Evolutionary conservation across 2,329 filamentous ascomycete species (phyloP).

Genomic region (Cladorrhinum sp.): DNA sequence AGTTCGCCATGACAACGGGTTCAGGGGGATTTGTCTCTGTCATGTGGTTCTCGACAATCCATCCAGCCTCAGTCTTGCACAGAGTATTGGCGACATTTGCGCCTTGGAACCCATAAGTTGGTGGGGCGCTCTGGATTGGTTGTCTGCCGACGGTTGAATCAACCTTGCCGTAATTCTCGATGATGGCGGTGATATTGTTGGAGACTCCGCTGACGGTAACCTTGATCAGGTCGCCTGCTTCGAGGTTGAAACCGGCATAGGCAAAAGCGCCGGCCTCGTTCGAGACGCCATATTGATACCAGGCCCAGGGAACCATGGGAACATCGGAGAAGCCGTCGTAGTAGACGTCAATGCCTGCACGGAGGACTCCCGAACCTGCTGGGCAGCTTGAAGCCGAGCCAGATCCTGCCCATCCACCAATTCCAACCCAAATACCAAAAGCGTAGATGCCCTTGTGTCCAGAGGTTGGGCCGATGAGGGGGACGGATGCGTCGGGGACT

Average conservation of each 20-base stretch:
- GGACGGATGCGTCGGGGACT: slow-evolving; percentile 8
- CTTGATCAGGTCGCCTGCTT: slow-evolving; percentile 5
- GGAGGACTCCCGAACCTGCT: neutral
- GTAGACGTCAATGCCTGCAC: slow-evolving; percentile 13
- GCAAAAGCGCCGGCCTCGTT: slow-evolving; percentile 5
- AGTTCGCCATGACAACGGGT: slow-evolving; percentile 1
- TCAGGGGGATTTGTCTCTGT: slow-evolving; percentile 2
- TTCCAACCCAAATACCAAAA: slow-evolving; percentile 9
- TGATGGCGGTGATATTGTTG: slow-evolving; percentile 1
- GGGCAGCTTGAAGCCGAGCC: slow-evolving; percentile 1
- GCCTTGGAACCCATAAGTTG: slow-evolving; percentile 7
- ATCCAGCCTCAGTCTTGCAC: neutral
- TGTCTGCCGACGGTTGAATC: neutral
- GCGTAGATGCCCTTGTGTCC: slow-evolving; percentile 9
- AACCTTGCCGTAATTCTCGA: slow-evolving; percentile 14
- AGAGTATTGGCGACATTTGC: neutral
- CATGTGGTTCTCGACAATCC: slow-evolving; percentile 3
- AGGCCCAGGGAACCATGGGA: slow-evolving; percentile 7
- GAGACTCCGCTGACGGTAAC: slow-evolving; percentile 7
- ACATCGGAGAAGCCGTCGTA: slow-evolving; percentile 10
- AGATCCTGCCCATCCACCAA: neutral
- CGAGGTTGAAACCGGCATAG: slow-evolving; percentile 8
- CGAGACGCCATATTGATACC: slow-evolving; percentile 5
- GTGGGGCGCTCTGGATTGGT: slow-evolving; percentile 1
- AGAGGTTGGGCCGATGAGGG: slow-evolving; percentile 6